Base-by-base conservation (phyloP, 805 yeast genomes). In the Osmozyma mogii region DNA sequence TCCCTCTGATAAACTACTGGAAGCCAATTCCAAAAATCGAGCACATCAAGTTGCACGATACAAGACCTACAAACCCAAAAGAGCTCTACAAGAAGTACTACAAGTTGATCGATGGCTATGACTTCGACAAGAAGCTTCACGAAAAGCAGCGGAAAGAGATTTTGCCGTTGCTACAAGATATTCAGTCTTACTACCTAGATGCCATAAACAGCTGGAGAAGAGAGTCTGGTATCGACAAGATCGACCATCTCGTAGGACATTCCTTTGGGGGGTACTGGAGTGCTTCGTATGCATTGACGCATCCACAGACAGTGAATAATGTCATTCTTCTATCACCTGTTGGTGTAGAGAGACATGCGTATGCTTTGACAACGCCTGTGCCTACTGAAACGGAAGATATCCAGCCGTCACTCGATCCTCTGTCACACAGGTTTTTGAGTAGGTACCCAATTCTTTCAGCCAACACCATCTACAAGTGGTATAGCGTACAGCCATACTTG, bases 211-310 rank as follows among this genome's bases (percentile, higher is more conserved):
- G 54, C 5, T 83, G 94, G 92, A 58, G 92, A 42, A 35, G 32
- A 6, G 54, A 44, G 6, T 56, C 68, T 13, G 61, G 63, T 0
- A 49, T 83, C 8, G 66, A 61, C 2, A 65, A 70, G 37, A 67
- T 84, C 22, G 68, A 63, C 40, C 79, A 72, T 43, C 47, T 84
- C 9, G 56, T 83, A 13, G 89, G 85, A 1, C 94, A 84, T 51
- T 82, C 94, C 0, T 75, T 73, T 39, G 94, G 94, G 18, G 92
- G 85, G 0, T 78, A 80, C 43, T 58, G 84, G 56, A 70, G 84
- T 0, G 70, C 72, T 28, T 70, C 77, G 5, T 83, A 79, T 49
- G 65, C 82, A 2, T 46, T 75, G 24, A 70, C 61, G 36, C 66
- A 78, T 43, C 84, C 87, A 0, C 48, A 68, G 0, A 48, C 62